Evolutionary conservation across 768 basidiomycete species (phyloP).

Genomic region (Boletus edulis): DNA sequence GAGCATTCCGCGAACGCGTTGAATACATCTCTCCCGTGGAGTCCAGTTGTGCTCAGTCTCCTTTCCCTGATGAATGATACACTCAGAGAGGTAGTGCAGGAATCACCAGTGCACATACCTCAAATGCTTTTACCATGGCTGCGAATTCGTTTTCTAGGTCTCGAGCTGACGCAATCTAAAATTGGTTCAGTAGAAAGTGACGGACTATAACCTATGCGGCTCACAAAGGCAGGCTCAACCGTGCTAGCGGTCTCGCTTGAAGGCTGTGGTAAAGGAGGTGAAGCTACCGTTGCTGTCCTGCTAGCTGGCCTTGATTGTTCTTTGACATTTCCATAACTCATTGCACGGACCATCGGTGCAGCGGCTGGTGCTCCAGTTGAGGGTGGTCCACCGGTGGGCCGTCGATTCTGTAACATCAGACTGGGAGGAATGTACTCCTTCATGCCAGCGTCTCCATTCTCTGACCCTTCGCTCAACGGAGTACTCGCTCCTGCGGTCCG

Average conservation of each 20-base stretch:
- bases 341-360: conserved; percentile 38
- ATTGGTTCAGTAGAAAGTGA: background rate
- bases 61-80: conserved; percentile 61
- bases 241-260: conserved; percentile 43
- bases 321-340: conserved; percentile 48
- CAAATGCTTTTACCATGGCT: conserved; percentile 75
- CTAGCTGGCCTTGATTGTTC: conserved; percentile 57
- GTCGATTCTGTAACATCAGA: conserved; percentile 52
- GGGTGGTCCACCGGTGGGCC: conserved; percentile 45
- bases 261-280: conserved; percentile 42
- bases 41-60: conserved; percentile 98
- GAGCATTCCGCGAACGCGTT: conserved; percentile 84
- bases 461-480: conserved; percentile 57
- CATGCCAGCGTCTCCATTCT: conserved; percentile 39
- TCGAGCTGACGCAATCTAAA: conserved; percentile 75
- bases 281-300: conserved; percentile 47
- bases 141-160: conserved; percentile 88
- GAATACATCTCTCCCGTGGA: conserved; percentile 71
- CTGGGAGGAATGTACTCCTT: conserved; percentile 77
- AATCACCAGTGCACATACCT: conserved; percentile 43
- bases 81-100: background rate
- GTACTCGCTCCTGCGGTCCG: conserved; percentile 41
- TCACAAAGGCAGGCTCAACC: conserved; percentile 68
- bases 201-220: conserved; percentile 22
- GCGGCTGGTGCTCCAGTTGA: conserved; percentile 33